Percentiles rank a stretch among this genome's conserved stretches.
Evolutionary conservation across 2,329 filamentous ascomycete genomes (phyloP).

Genomic region (Parascedosporium putredinis): DNA sequence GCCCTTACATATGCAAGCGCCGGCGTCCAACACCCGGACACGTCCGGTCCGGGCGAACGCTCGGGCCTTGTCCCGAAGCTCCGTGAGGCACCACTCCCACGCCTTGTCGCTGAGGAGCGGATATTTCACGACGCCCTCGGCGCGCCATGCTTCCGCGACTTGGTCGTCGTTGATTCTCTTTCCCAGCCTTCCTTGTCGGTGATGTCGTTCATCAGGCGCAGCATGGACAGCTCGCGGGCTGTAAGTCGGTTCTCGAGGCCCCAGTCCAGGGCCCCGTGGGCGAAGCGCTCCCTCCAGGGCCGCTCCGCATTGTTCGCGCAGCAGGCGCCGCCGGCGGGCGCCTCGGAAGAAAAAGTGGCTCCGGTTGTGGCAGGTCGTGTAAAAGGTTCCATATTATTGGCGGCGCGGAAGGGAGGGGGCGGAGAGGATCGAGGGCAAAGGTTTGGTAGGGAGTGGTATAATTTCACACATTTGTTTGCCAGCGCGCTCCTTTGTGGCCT

Average conservation of each 20-base stretch:
- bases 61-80: conserved; percentile 1
- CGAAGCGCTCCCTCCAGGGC: neutral
- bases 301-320: neutral
- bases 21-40: neutral
- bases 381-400: no score
- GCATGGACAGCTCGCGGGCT: conserved; percentile 23
- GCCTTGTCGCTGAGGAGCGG: neutral
- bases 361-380: no score
- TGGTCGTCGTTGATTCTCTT: conserved; percentile 24
- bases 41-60: neutral
- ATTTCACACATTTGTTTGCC: no score
- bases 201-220: conserved; percentile 22
- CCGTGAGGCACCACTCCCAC: conserved; percentile 5
- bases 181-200: conserved; percentile 28
- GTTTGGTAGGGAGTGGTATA: no score
- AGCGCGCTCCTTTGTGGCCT: no score
- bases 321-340: neutral
- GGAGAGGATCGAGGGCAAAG: no score
- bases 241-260: conserved; percentile 1
- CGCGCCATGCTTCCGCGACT: conserved; percentile 16
- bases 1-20: neutral
- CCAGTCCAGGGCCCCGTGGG: neutral
- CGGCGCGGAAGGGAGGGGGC: no score
- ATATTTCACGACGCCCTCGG: conserved; percentile 7
- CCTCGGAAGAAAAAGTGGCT: no score